phyloP scores from a whole-genome alignment of 163 green algal species.

The Scenedesmus sp. region DNA sequence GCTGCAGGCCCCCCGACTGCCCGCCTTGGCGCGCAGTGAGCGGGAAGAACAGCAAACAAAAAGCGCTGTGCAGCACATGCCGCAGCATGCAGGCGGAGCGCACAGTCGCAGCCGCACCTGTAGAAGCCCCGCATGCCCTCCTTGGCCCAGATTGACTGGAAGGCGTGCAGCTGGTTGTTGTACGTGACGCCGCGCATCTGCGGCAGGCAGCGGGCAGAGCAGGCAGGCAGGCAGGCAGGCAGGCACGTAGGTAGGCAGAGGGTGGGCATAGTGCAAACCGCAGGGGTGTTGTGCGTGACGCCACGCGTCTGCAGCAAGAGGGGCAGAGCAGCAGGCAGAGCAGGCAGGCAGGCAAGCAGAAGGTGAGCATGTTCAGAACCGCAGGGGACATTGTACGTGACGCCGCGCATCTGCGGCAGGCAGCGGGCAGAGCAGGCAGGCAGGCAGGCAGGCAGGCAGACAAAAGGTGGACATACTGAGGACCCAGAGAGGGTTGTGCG shows the following conservation, averaged over 20 bases:
- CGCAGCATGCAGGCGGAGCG: no score
- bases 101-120: slow-evolving; percentile 41
- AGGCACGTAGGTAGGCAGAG: neutral
- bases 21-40: no score
- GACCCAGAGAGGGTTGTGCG: slow-evolving; percentile 77
- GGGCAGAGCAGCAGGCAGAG: no score
- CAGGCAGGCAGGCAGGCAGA: neutral
- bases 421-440: neutral
- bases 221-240: neutral
- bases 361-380: no score
- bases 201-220: slow-evolving; percentile 52
- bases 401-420: slow-evolving; percentile 90
- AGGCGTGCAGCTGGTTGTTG: slow-evolving; percentile 79
- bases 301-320: slow-evolving; percentile 91
- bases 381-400: slow-evolving; percentile 82
- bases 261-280: neutral
- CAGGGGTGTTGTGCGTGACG: slow-evolving; percentile 77
- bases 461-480: no score
- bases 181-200: slow-evolving; percentile 93
- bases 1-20: no score
- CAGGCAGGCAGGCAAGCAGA: no score
- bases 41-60: no score
- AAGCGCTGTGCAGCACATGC: no score
- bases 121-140: slow-evolving; percentile 91
- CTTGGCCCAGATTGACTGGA: slow-evolving; percentile 77